Conservation (phyloP, 1,139 yeast species). For the Nakaseomyces kungkrabaensis region DNA sequence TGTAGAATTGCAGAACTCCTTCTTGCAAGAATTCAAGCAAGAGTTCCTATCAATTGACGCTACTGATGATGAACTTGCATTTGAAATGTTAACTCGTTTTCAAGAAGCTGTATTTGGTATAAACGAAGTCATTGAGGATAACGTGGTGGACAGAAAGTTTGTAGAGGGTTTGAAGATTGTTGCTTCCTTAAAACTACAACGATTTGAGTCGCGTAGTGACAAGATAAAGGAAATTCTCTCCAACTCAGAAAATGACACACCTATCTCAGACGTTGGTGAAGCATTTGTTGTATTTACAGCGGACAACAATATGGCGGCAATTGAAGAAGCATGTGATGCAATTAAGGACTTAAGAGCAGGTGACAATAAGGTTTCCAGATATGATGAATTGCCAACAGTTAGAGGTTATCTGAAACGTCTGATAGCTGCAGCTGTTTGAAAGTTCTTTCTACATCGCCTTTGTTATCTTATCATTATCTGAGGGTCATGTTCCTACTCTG, state of each 20-base stretch:
- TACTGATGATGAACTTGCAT: conserved; percentile 49
- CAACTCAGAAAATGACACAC: conserved; percentile 8
- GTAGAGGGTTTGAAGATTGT: conserved; percentile 59
- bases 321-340: conserved; percentile 44
- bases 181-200: conserved; percentile 54
- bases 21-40: conserved; percentile 47
- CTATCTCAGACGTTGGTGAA: conserved; percentile 39
- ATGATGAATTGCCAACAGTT: conserved; percentile 30
- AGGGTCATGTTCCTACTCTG: too few relatives aligned
- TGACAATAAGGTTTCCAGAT: conserved; percentile 25
- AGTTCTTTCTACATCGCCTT: background rate
- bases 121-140: conserved; percentile 41
- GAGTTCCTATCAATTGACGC: conserved; percentile 50
- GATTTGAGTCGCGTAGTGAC: conserved; percentile 32
- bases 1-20: conserved; percentile 32
- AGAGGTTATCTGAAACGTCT: conserved; percentile 24
- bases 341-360: conserved; percentile 34
- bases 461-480: too few relatives aligned
- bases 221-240: conserved; percentile 16
- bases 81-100: conserved; percentile 63
- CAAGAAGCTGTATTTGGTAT: conserved; percentile 79
- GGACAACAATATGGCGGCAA: conserved; percentile 37
- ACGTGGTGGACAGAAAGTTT: conserved; percentile 49
- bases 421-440: conserved; percentile 7
- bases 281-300: conserved; percentile 41